phyloP scores from a whole-genome alignment of 2,329 filamentous ascomycete genomes.

The Pyricularia sp. region DNA sequence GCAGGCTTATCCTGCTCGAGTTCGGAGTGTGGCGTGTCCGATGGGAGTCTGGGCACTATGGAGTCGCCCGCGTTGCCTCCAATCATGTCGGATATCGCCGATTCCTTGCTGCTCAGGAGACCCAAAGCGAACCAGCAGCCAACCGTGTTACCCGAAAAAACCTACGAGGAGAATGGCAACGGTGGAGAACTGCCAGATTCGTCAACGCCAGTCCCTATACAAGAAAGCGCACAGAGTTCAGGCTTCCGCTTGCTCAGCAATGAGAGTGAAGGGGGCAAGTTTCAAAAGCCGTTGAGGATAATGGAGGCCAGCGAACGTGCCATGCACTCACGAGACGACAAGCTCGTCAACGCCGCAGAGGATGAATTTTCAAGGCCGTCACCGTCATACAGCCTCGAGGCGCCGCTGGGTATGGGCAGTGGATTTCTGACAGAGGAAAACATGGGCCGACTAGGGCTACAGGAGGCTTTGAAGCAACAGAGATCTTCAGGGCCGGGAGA shows the following conservation, averaged over 20 bases:
- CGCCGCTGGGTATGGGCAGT: slow-evolving; percentile 6
- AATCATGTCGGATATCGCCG: background rate
- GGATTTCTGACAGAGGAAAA: slow-evolving; percentile 17
- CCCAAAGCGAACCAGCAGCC: background rate
- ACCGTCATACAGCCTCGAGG: slow-evolving; percentile 9
- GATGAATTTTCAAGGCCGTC: background rate
- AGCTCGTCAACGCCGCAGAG: slow-evolving; percentile 16
- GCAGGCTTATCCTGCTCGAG: background rate
- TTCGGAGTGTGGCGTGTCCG: slow-evolving; percentile 1
- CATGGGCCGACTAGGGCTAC: slow-evolving; percentile 13
- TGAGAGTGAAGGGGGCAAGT: background rate
- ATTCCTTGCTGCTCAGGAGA: background rate
- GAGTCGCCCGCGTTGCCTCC: background rate
- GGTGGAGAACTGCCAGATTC: background rate
- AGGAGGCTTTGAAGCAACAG: slow-evolving; percentile 4
- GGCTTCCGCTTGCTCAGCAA: slow-evolving; percentile 5
- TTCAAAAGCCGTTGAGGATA: slow-evolving; percentile 6
- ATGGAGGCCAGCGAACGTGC: slow-evolving; percentile 14
- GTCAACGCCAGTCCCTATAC: slow-evolving; percentile 5
- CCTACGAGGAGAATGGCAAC: background rate
- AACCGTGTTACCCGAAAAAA: background rate
- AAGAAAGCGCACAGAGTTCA: slow-evolving; percentile 5
- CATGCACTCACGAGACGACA: slow-evolving; percentile 16
- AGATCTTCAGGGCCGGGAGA: background rate
- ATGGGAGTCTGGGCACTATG: slow-evolving; percentile 14